phyloP scores from a whole-genome alignment of 768 basidiomycete genomes.

The Leccinum rimulosum region DNA sequence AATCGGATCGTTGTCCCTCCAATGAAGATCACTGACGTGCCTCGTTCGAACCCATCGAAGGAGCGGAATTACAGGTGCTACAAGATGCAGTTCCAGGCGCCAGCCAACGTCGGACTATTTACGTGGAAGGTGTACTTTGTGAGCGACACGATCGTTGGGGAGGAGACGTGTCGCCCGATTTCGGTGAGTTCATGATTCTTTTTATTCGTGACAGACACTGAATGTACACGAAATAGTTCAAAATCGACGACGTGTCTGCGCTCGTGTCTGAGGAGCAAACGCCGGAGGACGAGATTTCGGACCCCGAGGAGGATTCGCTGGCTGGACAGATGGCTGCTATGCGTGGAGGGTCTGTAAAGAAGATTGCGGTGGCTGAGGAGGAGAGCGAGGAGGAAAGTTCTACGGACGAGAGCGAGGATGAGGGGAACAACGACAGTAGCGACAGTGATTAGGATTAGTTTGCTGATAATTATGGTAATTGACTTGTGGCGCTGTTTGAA shows the following conservation, averaged over 20 bases:
- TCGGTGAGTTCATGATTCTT: conserved; percentile 48
- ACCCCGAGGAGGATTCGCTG: conserved; percentile 93
- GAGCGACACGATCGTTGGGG: conserved; percentile 87
- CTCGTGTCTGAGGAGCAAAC: conserved; percentile 56
- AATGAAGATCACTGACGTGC: conserved; percentile 75
- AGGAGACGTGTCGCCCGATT: conserved; percentile 69
- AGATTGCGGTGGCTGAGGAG: conserved; percentile 39
- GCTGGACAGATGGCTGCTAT: conserved; percentile 98
- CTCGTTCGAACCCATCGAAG: conserved; percentile 49
- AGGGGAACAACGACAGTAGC: conserved; percentile 30
- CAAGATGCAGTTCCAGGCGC: conserved; percentile 94
- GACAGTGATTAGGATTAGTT: conserved; percentile 23
- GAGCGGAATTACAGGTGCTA: conserved; percentile 72
- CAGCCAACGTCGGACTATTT: conserved; percentile 76
- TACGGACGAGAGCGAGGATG: conserved; percentile 27
- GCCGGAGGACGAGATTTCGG: conserved; percentile 91
- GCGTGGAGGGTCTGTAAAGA: conserved; percentile 86
- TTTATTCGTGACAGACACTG: not conserved
- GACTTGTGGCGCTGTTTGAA: not conserved
- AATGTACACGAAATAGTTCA: conserved; percentile 50
- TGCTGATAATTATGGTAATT: no score
- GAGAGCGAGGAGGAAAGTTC: conserved; percentile 28
- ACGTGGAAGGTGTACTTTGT: conserved; percentile 86
- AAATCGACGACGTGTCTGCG: conserved; percentile 71
- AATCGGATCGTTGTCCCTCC: conserved; percentile 88